phyloP scores from a whole-genome alignment of 306 rosid genomes.

The Aeschynomene evenia region DNA sequence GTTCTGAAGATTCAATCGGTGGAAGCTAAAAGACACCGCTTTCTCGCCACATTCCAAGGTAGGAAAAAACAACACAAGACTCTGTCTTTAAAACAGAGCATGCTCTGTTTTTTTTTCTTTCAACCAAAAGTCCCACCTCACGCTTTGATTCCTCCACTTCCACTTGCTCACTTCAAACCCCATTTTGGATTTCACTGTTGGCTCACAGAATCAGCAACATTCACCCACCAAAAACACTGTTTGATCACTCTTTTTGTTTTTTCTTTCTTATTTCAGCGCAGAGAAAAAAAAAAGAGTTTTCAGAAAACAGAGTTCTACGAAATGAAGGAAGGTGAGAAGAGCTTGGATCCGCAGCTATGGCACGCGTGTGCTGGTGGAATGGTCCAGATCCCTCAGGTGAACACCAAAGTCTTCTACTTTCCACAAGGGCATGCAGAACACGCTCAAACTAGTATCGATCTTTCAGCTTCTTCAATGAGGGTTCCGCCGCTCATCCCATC shows the following conservation, averaged over 20 bases:
- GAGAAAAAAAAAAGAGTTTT: neutral
- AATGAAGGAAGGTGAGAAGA: conserved; percentile 72
- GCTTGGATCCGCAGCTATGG: conserved; percentile 90
- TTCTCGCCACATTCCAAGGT: neutral
- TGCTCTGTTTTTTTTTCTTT: neutral
- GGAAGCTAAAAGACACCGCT: neutral
- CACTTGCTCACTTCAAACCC: neutral
- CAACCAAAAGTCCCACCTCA: neutral
- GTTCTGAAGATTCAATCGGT: conserved; percentile 9
- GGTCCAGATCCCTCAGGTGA: conserved; percentile 80
- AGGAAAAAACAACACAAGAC: neutral
- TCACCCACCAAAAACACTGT: neutral
- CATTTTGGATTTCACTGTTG: neutral
- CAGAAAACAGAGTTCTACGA: neutral
- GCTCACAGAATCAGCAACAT: neutral
- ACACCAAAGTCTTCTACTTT: conserved; percentile 82
- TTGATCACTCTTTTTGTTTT: neutral
- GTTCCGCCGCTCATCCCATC: conserved; percentile 65
- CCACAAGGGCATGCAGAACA: conserved; percentile 98
- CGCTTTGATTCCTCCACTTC: neutral
- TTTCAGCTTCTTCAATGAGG: conserved; percentile 37
- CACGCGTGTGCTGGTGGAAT: conserved; percentile 94
- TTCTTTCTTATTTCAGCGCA: neutral
- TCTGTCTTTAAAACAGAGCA: neutral
- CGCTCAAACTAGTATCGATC: conserved; percentile 66